phyloP scores from a whole-genome alignment of 768 basidiomycete species.

The Psilocybe cyanescens region DNA sequence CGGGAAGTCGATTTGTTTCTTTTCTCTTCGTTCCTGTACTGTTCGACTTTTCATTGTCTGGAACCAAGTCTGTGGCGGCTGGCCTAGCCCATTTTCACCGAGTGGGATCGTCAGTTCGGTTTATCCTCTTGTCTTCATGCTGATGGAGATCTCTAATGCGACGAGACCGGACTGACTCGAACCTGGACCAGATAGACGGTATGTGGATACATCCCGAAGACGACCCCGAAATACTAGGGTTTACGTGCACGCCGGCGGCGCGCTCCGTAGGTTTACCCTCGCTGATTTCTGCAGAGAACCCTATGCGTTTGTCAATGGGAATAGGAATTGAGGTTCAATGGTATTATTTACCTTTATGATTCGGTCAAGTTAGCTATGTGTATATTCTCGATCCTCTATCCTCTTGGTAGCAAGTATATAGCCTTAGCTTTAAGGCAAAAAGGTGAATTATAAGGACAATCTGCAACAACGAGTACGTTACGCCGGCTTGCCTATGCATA shows the following conservation, averaged over 20 bases:
- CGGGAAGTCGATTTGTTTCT: neutral
- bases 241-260: neutral
- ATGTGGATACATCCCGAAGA: neutral
- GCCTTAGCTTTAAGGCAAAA: neutral
- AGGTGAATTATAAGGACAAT: neutral
- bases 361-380: conserved; percentile 4
- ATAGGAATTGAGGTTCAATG: neutral
- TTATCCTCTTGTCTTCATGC: neutral
- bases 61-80: neutral
- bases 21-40: neutral
- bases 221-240: neutral
- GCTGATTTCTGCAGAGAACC: neutral
- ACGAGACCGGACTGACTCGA: neutral
- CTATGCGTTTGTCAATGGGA: neutral
- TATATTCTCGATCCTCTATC: neutral
- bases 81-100: neutral
- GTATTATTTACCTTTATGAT: neutral
- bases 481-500: neutral
- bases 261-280: too few relatives aligned
- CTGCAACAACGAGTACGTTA: neutral
- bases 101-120: neutral
- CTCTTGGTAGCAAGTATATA: neutral
- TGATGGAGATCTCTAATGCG: neutral
- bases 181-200: neutral
- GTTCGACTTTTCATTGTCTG: neutral